Percentiles rank a stretch among this genome's conserved stretches.
phyloP scores from a whole-genome alignment of 371 early-diverging fungal genomes.

The Mucor saturninus region DNA sequence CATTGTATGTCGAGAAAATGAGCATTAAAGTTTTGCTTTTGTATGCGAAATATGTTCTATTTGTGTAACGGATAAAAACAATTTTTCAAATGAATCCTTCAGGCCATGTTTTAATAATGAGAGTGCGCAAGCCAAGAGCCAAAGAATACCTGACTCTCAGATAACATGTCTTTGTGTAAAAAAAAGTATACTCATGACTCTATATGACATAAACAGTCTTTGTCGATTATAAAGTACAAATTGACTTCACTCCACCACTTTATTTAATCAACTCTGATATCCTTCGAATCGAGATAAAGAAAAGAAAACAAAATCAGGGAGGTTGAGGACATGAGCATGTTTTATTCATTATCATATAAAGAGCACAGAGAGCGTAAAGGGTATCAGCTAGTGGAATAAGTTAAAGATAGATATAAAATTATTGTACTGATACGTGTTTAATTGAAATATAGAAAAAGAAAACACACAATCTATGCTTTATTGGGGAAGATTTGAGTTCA shows the following conservation, averaged over 20 bases:
- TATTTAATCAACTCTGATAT: background rate
- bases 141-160: too few species aligned
- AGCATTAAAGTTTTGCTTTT: too few species aligned
- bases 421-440: background rate
- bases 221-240: background rate
- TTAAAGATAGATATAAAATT: background rate
- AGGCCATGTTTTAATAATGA: too few species aligned
- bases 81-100: too few species aligned
- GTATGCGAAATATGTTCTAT: too few species aligned
- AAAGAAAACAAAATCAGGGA: conserved; percentile 1
- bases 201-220: background rate
- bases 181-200: too few species aligned
- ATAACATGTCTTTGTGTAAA: too few species aligned
- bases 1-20: too few species aligned
- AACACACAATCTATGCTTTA: conserved; percentile 15
- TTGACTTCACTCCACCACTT: conserved; percentile 5
- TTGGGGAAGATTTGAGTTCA: conserved; percentile 16
- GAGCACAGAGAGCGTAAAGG: background rate
- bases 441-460: conserved; percentile 18
- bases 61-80: too few species aligned
- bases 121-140: too few species aligned
- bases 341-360: background rate
- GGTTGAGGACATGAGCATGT: background rate
- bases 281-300: conserved; percentile 1
- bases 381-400: background rate